Evolutionary conservation across 495 filamentous ascomycete species (phyloP).

Genomic region (Halenospora varia): DNA sequence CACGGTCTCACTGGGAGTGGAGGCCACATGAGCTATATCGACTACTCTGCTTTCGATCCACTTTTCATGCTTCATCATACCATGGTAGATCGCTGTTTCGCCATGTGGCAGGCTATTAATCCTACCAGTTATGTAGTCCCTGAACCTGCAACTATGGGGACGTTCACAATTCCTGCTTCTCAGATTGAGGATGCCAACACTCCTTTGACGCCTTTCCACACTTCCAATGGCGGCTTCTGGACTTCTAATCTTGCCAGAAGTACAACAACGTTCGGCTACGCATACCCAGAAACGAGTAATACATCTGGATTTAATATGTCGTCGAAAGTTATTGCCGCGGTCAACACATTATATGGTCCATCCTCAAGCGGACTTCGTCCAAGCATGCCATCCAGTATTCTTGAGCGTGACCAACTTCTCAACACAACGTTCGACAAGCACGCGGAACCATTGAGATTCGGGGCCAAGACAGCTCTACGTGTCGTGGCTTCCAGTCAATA

Average conservation of each 20-base stretch:
- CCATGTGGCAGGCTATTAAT: conserved; percentile 69
- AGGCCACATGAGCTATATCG: conserved; percentile 65
- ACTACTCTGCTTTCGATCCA: conserved; percentile 69
- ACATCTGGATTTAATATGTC: conserved; percentile 22
- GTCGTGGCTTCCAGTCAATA: conserved; percentile 23
- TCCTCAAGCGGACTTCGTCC: conserved; percentile 23
- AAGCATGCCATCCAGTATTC: conserved; percentile 20
- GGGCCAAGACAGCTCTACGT: conserved; percentile 16
- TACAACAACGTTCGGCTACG: conserved; percentile 50
- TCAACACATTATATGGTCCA: conserved; percentile 52
- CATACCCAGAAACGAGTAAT: conserved; percentile 49
- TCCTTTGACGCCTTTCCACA: conserved; percentile 40
- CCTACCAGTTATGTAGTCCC: conserved; percentile 53
- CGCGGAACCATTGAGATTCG: conserved; percentile 21
- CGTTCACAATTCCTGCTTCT: conserved; percentile 46
- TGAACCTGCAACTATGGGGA: conserved; percentile 37
- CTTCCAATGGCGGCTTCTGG: conserved; percentile 41
- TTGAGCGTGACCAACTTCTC: conserved; percentile 11
- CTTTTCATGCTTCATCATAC: conserved; percentile 67
- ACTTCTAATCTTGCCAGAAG: conserved; percentile 35
- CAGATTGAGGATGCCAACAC: conserved; percentile 36
- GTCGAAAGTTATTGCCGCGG: conserved; percentile 33
- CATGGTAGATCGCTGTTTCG: conserved; percentile 64
- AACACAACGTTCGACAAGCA: not conserved
- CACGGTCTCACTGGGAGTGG: conserved; percentile 49